Evolutionary conservation across 2,329 filamentous ascomycete genomes (phyloP), one percentile per base, ranked within the genome.

Genomic region (Sporothrix protearum): DNA sequence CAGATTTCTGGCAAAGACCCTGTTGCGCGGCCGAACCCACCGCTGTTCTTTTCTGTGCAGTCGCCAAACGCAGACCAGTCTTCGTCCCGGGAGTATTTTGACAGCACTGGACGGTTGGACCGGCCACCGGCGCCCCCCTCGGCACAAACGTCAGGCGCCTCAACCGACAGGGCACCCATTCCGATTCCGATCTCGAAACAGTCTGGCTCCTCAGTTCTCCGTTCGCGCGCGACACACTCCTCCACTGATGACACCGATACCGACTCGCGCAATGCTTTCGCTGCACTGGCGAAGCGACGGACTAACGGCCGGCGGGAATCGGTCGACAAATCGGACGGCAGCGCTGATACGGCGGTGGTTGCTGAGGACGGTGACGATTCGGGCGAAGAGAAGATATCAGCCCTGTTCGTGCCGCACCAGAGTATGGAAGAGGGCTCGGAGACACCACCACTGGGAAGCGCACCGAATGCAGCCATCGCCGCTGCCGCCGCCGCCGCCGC

Each of bases 341-440:
- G 79, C 72, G 79, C 79, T 67, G 82, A 81, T 14, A 73, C 73
- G 45, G 71, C 80, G 66, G 81, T 82, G 68, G 79, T 78, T 63
- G 78, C 79, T 66, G 83, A 85, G 73, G 85, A 87, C 61, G 83
- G 82, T 22, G 86, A 88, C 53, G 86, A 88, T 71, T 94, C 91
- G 16, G 91, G 92, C 72, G 89, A 92, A 78, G 92, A 96, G 79
- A 92, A 95, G 80, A 94, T 96, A 74, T 93, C 91, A n/a, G 92
- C 92, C 30, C 85, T 94, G 53, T 96, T 96, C 78, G 85, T 94
- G 64, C 92, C 92, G 55, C 92, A 95, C 82, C 89, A 92, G 76
- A 85, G 85, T 59, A 80, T 84, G 53, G 83, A 85, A 66, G 79
- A 81, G 68, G 79, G 80, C 73, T 76, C 80, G 69, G 73, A 78